Percentiles rank a stretch among this genome's conserved stretches.
phyloP scores from a whole-genome alignment of 306 rosid species.

The Cucurbita moschata region DNA sequence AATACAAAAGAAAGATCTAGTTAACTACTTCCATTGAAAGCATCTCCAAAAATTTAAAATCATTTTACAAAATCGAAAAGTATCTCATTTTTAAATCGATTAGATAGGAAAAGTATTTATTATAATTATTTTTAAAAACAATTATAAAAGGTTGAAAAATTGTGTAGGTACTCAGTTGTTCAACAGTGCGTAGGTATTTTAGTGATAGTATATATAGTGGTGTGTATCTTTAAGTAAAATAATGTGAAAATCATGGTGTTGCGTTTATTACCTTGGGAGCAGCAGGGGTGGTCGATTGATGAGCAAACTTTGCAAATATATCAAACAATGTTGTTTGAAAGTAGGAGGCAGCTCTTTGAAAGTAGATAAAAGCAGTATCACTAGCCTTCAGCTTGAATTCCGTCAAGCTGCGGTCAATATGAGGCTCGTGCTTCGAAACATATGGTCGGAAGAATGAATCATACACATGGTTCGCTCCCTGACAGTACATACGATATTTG shows the following conservation, averaged over 20 bases:
- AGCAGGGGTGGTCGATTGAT: constrained; percentile 47
- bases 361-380: constrained; percentile 42
- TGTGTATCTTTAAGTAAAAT: no score
- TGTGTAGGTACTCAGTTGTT: no score
- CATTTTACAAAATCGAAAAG: no score
- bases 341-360: constrained; percentile 71
- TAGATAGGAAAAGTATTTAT: no score
- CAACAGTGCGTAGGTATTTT: no score
- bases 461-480: constrained; percentile 77
- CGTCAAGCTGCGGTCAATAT: constrained; percentile 67
- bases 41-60: no score
- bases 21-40: no score
- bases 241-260: background rate
- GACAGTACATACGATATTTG: constrained; percentile 7
- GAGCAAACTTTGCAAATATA: constrained; percentile 51
- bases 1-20: no score
- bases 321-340: constrained; percentile 70
- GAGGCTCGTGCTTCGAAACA: constrained; percentile 62
- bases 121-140: no score
- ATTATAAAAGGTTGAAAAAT: no score
- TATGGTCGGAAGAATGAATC: constrained; percentile 84
- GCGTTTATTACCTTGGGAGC: constrained; percentile 32
- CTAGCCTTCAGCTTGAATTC: constrained; percentile 70
- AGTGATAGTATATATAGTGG: no score
- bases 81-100: no score